Conservation (phyloP, 1,284 basidiomycete genomes). For the Xerocomus cyaneibrunnescens region DNA sequence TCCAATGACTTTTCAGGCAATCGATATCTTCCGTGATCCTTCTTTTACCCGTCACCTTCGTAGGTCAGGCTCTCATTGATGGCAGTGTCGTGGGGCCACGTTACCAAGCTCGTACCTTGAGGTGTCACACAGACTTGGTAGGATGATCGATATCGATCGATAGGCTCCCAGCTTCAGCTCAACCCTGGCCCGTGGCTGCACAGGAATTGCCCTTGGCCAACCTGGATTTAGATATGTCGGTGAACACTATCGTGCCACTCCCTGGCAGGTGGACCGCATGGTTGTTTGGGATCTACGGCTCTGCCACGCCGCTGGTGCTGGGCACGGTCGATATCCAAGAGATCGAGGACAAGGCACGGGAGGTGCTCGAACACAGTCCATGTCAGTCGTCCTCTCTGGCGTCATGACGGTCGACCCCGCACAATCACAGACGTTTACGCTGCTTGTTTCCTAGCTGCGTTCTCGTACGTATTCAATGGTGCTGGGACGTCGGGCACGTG, state of each 20-base stretch:
- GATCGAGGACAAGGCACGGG: conserved; percentile 45
- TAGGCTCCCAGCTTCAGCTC: too few relatives aligned
- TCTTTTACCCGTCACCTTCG: too few relatives aligned
- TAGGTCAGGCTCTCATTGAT: too few relatives aligned
- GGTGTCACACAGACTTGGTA: too few relatives aligned
- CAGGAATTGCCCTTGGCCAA: too few relatives aligned
- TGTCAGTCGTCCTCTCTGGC: conserved; percentile 26
- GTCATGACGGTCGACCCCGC: background rate
- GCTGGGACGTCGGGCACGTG: conserved; percentile 62
- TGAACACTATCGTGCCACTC: conserved; percentile 23
- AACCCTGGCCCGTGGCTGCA: too few relatives aligned
- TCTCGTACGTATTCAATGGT: conserved; percentile 60
- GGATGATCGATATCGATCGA: too few relatives aligned
- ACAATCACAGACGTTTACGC: background rate
- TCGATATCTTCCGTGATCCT: too few relatives aligned
- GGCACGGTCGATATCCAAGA: conserved; percentile 43
- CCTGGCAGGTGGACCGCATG: conserved; percentile 21
- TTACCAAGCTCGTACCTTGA: too few relatives aligned
- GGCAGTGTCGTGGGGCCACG: too few relatives aligned
- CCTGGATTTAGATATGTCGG: conserved; percentile 9
- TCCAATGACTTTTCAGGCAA: too few relatives aligned
- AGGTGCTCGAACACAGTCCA: conserved; percentile 41
- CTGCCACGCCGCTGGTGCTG: conserved; percentile 35
- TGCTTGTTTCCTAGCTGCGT: conserved; percentile 47
- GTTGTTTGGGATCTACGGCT: conserved; percentile 25